A percentile compares a stretch with the other conserved stretches of the same genome.
phyloP scores from a whole-genome alignment of 2,329 filamentous ascomycete genomes.

The Fusarium sp. region DNA sequence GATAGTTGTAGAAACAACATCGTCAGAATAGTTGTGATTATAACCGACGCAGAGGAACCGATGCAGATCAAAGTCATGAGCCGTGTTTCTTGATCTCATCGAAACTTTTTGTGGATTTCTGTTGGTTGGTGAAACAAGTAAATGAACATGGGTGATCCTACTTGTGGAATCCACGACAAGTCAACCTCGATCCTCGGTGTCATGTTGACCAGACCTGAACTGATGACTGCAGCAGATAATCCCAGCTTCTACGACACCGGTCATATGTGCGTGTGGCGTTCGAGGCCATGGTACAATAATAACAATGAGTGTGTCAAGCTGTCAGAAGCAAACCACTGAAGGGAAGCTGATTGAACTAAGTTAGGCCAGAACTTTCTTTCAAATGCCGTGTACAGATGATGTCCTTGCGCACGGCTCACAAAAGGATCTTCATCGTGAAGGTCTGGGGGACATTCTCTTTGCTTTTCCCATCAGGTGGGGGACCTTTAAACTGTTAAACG shows the following conservation, averaged over 20 bases:
- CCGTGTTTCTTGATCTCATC: slow-evolving; percentile 11
- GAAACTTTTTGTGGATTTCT: slow-evolving; percentile 28
- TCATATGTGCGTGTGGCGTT: background rate
- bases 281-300: background rate
- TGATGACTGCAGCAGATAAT: background rate
- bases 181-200: slow-evolving; percentile 13
- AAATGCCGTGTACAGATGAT: slow-evolving; percentile 10
- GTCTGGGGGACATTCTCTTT: background rate
- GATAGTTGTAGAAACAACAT: background rate
- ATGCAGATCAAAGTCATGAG: background rate
- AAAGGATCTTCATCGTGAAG: slow-evolving; percentile 2
- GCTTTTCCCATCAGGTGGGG: slow-evolving; percentile 11
- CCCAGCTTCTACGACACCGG: background rate
- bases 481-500: background rate
- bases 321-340: background rate
- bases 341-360: background rate
- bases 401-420: slow-evolving; percentile 2
- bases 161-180: slow-evolving; percentile 11
- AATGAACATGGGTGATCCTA: slow-evolving; percentile 18
- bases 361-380: background rate
- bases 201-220: slow-evolving; percentile 6
- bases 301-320: background rate
- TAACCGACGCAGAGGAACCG: background rate
- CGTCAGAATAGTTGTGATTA: background rate
- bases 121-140: slow-evolving; percentile 12